A percentile compares a stretch with the other conserved stretches of the same genome.
These are phyloP conservation scores for Rhododendron vialii DNA, from an alignment of 148 eudicot species.

Conservation along the genomic window DNA sequence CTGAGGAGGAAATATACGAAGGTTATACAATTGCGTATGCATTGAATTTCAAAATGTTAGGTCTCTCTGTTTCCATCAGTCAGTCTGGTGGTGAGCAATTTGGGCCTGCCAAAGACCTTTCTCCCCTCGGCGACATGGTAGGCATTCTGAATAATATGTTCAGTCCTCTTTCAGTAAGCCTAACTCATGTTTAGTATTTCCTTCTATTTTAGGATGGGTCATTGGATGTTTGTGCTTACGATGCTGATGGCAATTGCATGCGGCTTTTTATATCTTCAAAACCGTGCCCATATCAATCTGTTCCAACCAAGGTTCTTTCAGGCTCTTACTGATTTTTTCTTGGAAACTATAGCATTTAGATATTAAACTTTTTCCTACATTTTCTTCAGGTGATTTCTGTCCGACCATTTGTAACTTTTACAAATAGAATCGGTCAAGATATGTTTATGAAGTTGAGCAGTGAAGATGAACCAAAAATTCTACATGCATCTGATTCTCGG, in stretches of 20 bases:
- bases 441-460: slow-evolving; percentile 61
- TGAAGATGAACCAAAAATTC: slow-evolving; percentile 73
- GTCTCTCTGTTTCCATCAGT: slow-evolving; percentile 60
- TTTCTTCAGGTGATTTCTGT: slow-evolving; percentile 62
- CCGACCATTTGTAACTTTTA: slow-evolving; percentile 86
- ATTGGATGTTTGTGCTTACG: slow-evolving; percentile 68
- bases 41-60: slow-evolving; percentile 69
- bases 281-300: slow-evolving; percentile 82
- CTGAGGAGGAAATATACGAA: slow-evolving; percentile 83
- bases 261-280: slow-evolving; percentile 79
- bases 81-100: slow-evolving; percentile 47
- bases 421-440: slow-evolving; percentile 86
- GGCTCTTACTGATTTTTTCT: slow-evolving; percentile 8
- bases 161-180: background rate
- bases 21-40: slow-evolving; percentile 87
- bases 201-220: slow-evolving; percentile 69
- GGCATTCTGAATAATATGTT: background rate
- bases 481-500: slow-evolving; percentile 70
- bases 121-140: slow-evolving; percentile 94
- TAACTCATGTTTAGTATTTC: background rate
- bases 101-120: slow-evolving; percentile 79
- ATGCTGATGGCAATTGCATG: slow-evolving; percentile 72
- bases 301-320: slow-evolving; percentile 82
- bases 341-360: background rate
- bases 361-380: slow-evolving; percentile 3